Evolutionary conservation across 106 monocot species (phyloP), one percentile per base, ranked within the genome.

Genomic region (Dioscorea dumetorum): DNA sequence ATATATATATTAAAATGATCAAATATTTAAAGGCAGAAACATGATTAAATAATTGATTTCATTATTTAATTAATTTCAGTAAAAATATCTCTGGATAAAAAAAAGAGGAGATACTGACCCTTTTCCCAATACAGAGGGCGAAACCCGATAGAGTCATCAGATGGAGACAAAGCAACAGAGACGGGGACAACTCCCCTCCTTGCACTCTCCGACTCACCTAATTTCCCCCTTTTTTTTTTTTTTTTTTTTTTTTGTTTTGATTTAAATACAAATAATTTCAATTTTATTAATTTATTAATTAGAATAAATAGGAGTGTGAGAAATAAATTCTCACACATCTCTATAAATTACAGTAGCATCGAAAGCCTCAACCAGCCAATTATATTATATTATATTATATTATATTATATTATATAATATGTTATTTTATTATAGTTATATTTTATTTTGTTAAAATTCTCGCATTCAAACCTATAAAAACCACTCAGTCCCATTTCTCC

Each of bases 301-400:
- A 8, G 28, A 6, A 41, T 41, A 41, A 41, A 41, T 41, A 41
- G 5, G 41, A 6, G 5, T 3, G 41, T 41, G 41, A 41, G 5
- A 41, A 41, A 8, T 22, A 59, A 23, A 59, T 59, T 21, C 59
- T 59, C 59, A 59, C 59, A 59, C 59, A 59, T 59, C 59, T 59
- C 59, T 59, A 59, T 20, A 20, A 59, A 22, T 59, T 24, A 21
- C 59, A 23, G 59, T 56, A 12, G 12, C 59, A 20, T 59, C 22
- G 59, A 59, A 59, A 59, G 22, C 59, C 3, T 59, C 59, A 59
- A 19, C 28, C 59, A 59, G 22, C 22, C 59, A 22, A 19, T 11
- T 11, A 21, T 18, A 28, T 28, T 28, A 1, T n/a, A n/a, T 28
- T 28, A 28, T 28, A 1, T 28, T 28, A 28, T 28, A 1, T 59